Evolutionary conservation across 176 grass and related monocot species (phyloP).

Genomic region (Leersia perrieri): DNA sequence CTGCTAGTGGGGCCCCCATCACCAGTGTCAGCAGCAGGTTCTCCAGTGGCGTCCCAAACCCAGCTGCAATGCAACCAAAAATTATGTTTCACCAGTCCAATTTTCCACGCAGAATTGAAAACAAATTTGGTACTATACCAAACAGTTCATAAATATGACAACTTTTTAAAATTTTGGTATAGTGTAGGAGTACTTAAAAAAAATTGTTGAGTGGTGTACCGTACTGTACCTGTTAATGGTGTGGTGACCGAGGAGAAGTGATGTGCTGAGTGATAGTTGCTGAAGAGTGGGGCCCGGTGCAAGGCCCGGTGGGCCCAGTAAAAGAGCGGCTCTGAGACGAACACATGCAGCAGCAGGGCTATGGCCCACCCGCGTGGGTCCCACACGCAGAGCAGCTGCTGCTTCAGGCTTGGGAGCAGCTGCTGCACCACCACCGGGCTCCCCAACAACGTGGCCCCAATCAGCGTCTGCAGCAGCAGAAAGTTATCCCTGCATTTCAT

Average conservation of each 20-base stretch:
- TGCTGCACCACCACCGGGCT: slow-evolving; percentile 1
- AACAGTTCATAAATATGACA: not conserved
- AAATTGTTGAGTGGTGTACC: no score
- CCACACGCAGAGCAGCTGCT: slow-evolving; percentile 34
- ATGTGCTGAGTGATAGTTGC: slow-evolving; percentile 58
- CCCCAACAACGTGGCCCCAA: slow-evolving; percentile 39
- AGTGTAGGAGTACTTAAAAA: no score
- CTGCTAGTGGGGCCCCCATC: slow-evolving; percentile 56
- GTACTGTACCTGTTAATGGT: slow-evolving; percentile 54
- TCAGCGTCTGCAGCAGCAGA: slow-evolving; percentile 65
- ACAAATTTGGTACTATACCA: not conserved
- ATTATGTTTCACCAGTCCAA: no score
- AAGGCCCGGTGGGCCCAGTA: slow-evolving; percentile 77
- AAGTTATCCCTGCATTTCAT: slow-evolving; percentile 74
- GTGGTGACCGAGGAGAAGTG: slow-evolving; percentile 63
- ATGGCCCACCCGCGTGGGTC: slow-evolving; percentile 50
- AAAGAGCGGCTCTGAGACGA: slow-evolving; percentile 77
- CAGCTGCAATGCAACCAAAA: slow-evolving; percentile 49
- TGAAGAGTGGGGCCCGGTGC: slow-evolving; percentile 53
- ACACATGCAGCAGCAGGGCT: slow-evolving; percentile 69
- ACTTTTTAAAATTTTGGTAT: no score
- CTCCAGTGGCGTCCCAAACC: slow-evolving; percentile 75
- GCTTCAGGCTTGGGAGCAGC: slow-evolving; percentile 40
- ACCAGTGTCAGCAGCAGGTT: slow-evolving; percentile 47
- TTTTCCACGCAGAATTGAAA: not conserved